Conservation (phyloP, 352 stramenopile genomes). For the Lagenidium giganteum region DNA sequence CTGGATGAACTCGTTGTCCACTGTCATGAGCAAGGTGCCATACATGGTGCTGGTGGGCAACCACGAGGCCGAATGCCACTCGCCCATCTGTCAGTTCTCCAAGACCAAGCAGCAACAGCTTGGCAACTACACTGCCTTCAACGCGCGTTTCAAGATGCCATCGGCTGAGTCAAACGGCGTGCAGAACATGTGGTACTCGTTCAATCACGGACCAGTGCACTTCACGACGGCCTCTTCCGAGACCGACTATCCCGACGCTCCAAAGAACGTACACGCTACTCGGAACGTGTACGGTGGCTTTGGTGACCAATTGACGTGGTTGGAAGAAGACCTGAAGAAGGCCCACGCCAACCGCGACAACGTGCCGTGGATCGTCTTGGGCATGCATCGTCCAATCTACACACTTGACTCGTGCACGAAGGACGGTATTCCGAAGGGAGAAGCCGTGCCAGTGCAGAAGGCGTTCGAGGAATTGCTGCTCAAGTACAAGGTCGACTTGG, state of each 20-base stretch:
- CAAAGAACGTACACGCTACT: constrained; percentile 17
- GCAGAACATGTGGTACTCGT: constrained; percentile 85
- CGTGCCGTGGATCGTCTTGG: constrained; percentile 47
- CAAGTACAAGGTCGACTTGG: constrained; percentile 17
- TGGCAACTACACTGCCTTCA: constrained; percentile 80
- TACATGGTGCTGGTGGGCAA: constrained; percentile 85
- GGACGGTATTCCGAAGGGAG: constrained; percentile 25
- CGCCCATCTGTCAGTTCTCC: constrained; percentile 43
- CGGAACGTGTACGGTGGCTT: constrained; percentile 20
- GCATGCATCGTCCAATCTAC: constrained; percentile 54
- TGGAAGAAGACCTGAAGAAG: constrained; percentile 46
- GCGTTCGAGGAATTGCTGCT: constrained; percentile 18
- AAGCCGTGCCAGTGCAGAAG: constrained; percentile 21
- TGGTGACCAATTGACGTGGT: constrained; percentile 38
- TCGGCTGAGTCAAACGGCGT: constrained; percentile 37
- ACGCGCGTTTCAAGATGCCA: constrained; percentile 81
- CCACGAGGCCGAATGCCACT: constrained; percentile 84
- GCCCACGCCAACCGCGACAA: constrained; percentile 35
- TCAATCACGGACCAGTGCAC: constrained; percentile 72
- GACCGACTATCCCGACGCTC: constrained; percentile 33
- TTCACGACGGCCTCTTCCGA: constrained; percentile 78
- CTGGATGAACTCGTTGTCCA: constrained; percentile 62
- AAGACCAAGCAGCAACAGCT: constrained; percentile 32
- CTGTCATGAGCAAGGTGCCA: constrained; percentile 37
- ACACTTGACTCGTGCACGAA: constrained; percentile 20